Base-by-base conservation (phyloP, 2,329 filamentous ascomycete species). In the Sphaceloma murrayae region DNA sequence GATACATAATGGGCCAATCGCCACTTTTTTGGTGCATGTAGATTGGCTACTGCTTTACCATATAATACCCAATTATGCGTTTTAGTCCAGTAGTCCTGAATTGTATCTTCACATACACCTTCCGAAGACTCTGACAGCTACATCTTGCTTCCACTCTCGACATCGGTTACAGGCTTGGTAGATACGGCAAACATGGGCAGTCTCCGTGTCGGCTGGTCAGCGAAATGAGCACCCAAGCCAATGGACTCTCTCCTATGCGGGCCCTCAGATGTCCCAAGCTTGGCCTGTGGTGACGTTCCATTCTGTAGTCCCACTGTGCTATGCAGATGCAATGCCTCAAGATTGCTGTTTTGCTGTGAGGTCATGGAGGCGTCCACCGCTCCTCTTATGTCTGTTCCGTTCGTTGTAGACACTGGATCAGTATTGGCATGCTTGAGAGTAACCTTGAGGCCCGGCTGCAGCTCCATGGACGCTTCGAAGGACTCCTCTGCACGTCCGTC, bases 161-260 rank as follows among this genome's bases (percentile, higher is more conserved):
- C 52, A 52, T 69, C 66, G 13, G 53, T 52, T 4, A 67, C 53
- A 2, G 66, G 62, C 27, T 67, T 61, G 40, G 59, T 56, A 2
- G 65, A 62, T n/a, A 67, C 40, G 4, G 55, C 46, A 49, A 68
- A 67, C 63, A 69, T 67, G 2, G 63, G 60, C n/a, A 65, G 36
- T 34, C 59, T 64, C 31, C 56, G 59, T 5, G 61, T 49, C 2
- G 49, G 48, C 4, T 50, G 53, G 26, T 52, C 48, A 2, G 49
- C 40, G 16, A 58, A 29, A 44, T 56, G 54, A 4, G 21, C 32
- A 19, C 17, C 53, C 47, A 2, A 54, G 54, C 13, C 57, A 30
- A 16, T 55, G 53, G 32, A 31, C 4, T 16, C 24, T 46, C 43
- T 10, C 27, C 29, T 31, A 7, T 34, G 18, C 8, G 21, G 32